A percentile compares a stretch with the other conserved stretches of the same genome.
phyloP scores from a whole-genome alignment of 2,329 filamentous ascomycete species.

The Fusarium beomiforme region DNA sequence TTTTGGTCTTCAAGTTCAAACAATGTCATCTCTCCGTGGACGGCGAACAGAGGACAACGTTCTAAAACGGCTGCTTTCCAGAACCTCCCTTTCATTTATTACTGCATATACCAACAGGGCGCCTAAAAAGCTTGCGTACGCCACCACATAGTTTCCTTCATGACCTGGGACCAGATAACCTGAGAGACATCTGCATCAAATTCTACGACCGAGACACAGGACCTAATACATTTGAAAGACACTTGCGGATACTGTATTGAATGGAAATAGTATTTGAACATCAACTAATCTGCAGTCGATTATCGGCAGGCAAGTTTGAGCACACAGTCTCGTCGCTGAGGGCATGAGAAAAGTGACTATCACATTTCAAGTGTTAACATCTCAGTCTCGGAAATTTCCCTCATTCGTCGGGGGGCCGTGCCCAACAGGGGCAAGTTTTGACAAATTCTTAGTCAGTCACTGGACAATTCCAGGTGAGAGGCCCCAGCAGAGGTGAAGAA shows the following conservation, averaged over 20 bases:
- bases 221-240: conserved; percentile 10
- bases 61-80: background rate
- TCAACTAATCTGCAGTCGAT: background rate
- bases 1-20: no score
- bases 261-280: background rate
- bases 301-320: background rate
- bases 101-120: background rate
- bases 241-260: background rate
- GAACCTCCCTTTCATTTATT: background rate
- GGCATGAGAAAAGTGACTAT: background rate
- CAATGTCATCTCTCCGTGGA: no score
- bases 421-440: background rate
- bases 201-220: conserved; percentile 12
- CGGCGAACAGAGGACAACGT: background rate
- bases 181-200: conserved; percentile 15
- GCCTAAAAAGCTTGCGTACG: background rate
- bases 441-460: conserved; percentile 2
- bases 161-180: background rate
- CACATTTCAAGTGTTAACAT: background rate
- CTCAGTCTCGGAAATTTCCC: conserved; percentile 21
- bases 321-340: background rate
- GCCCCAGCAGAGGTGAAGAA: background rate
- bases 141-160: background rate
- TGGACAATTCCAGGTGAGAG: conserved; percentile 25
- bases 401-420: conserved; percentile 13